Base-by-base conservation (phyloP, 176 grass and related monocot species). In the Triticum urartu region DNA sequence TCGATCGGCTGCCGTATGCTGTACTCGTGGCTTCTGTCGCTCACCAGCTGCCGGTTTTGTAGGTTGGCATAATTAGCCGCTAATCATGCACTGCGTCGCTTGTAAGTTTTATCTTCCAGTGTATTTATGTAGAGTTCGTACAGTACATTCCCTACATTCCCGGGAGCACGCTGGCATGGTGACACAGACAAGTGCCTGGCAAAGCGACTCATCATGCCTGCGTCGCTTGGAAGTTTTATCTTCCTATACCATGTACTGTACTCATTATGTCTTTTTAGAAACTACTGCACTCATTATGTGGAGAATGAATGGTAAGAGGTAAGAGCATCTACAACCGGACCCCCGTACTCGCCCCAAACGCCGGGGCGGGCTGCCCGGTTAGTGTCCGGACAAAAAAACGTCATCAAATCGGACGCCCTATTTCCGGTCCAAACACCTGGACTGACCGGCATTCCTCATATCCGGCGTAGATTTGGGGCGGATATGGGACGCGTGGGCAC, bases 291-390 rank as follows among this genome's bases (percentile, higher is more conserved):
- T 54, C 5, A 7, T 7, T 18, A 18, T 18, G 0, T 18, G 15
- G 5, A 17, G 48, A 17, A 17, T 52, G 50, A 5, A 54, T 6
- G 50, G 50, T 18, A 18, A 1, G 4, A 48, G 45, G 50, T 18
- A 18, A 1, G 4, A 48, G 4, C 0, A 47, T 13, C 42, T 43
- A 43, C 42, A 43, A 38, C 36, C 36, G 0, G 6, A 38, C 6
- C 36, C 7, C 7, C 0, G 0, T 42, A 10, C 40, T 0, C 9
- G 40, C 0, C 40, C 40, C 2, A 42, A 42, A 11, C 2, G 0
- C 2, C 9, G 0, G 8, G 2, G 0, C 40, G 2, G 40, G 2
- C 40, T 42, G 0, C 2, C 40, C 3, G 0, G 40, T 42, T 9
- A 40, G 1, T 40, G 38, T 2, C 38, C 38, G 7, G 38, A 40